Percentiles rank a stretch among this genome's conserved stretches.
Conservation (phyloP, 2,329 filamentous ascomycete genomes). For the Zymoseptoria pseudotritici region DNA sequence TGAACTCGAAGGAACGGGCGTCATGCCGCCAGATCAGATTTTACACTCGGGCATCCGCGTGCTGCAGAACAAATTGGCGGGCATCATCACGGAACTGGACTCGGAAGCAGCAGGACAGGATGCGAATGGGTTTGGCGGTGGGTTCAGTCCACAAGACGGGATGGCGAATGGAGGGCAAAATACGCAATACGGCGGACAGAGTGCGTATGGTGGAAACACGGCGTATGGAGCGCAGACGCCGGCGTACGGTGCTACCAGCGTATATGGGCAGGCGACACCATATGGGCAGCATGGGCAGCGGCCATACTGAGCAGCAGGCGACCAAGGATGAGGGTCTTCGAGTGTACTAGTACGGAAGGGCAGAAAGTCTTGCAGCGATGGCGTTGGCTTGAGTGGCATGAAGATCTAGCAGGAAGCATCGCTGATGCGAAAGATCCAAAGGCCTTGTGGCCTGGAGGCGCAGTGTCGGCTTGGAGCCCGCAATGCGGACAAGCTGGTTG, state of each 20-base stretch:
- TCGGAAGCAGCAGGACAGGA: constrained; percentile 43
- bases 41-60: constrained; percentile 82
- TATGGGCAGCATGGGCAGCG: constrained; percentile 14
- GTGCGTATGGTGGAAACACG: constrained; percentile 48
- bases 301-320: background rate
- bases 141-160: constrained; percentile 44
- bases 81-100: constrained; percentile 60
- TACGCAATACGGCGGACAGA: constrained; percentile 59
- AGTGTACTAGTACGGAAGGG: background rate
- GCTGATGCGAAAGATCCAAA: background rate
- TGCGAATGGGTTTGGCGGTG: constrained; percentile 47
- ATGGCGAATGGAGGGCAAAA: constrained; percentile 57
- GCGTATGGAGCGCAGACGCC: constrained; percentile 14
- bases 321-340: background rate
- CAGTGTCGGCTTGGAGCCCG: too few species aligned
- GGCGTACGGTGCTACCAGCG: constrained; percentile 50
- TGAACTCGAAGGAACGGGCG: constrained; percentile 83
- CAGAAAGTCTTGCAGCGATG: background rate
- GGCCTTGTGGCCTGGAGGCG: too few species aligned
- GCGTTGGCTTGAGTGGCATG: background rate
- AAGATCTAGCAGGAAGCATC: background rate
- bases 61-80: constrained; percentile 82
- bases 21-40: constrained; percentile 81
- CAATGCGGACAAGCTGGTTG: too few species aligned
- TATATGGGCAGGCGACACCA: constrained; percentile 49